phyloP scores from a whole-genome alignment of 768 basidiomycete species.

The Boletus eberwhitei region DNA sequence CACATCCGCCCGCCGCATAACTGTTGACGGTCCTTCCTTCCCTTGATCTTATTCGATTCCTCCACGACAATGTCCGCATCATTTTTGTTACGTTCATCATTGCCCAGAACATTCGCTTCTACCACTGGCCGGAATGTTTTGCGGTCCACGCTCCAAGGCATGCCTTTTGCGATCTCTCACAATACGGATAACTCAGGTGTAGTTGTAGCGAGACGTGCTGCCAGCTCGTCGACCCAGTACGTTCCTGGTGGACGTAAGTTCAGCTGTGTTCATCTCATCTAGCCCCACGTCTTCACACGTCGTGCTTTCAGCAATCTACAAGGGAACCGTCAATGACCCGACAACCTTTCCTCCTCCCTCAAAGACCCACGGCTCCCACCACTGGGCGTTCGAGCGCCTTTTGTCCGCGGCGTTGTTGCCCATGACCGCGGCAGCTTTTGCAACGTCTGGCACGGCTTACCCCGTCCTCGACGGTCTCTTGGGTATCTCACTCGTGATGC shows the following conservation, averaged over 20 bases:
- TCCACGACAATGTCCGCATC: constrained; percentile 43
- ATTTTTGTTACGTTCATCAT: constrained; percentile 46
- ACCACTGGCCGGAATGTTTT: constrained; percentile 38
- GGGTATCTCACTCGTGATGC: constrained; percentile 83
- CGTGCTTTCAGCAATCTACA: constrained; percentile 62
- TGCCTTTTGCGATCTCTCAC: not conserved
- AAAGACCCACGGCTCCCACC: constrained; percentile 85
- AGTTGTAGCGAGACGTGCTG: constrained; percentile 40
- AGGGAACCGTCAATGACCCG: constrained; percentile 94
- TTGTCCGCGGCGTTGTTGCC: constrained; percentile 87
- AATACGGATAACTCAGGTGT: not conserved
- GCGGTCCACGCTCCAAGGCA: constrained; percentile 43
- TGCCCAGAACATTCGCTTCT: constrained; percentile 41
- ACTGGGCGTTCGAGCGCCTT: constrained; percentile 90
- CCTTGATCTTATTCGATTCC: not conserved
- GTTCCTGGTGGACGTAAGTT: constrained; percentile 72
- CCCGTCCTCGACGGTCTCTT: constrained; percentile 89
- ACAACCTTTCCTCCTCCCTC: constrained; percentile 83
- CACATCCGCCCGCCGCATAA: not conserved
- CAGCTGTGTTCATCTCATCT: not conserved
- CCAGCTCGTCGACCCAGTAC: constrained; percentile 39
- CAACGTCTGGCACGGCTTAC: constrained; percentile 68
- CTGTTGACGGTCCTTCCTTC: not conserved
- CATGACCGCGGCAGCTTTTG: constrained; percentile 82
- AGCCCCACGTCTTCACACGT: not conserved